Evolutionary conservation across 163 green algal genomes (phyloP), one percentile per base, ranked within the genome.

Genomic region (Dunaliella salina): DNA sequence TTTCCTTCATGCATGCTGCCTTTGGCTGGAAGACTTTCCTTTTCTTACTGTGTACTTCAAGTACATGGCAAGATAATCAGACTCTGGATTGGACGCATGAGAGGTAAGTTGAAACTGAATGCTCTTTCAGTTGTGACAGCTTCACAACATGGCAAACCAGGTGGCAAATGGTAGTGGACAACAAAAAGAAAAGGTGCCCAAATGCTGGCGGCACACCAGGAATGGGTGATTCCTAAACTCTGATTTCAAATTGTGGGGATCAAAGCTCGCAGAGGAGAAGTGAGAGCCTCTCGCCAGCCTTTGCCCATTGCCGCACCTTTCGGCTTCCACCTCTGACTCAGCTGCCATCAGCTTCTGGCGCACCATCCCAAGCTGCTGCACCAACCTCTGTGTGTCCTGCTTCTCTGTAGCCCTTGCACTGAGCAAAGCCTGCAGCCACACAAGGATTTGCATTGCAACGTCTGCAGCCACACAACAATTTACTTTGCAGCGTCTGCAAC

Each of bases 321-420:
- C 79, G 63, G 79, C 79, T 17, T 82, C 79, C 33, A 57, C 32
- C 79, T 59, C 32, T 29, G 34, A 24, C 20, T 50, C n/a, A 35
- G 33, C 79, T 26, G 79, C 79, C 79, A 59, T 17, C 79, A 82
- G 79, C 79, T 82, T 82, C 79, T 82, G 79, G 15, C 35, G 34
- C 8, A 33, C 33, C 79, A 82, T 82, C 8, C 79, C 79, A 25
- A 82, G 79, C 79, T 82, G 79, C 20, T 35, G 35, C n/a, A 82
- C 79, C 79, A 82, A 33, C 79, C 79, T 22, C 79, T 82, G 79
- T 33, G 79, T 82, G 79, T 82, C 79, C 79, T 59, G 79, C 33
- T 17, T 33, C 32, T 82, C 79, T 32, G 79, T 33, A 20, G 24
- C 79, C 30, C 79, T 35, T 5, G 79, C 1, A 59, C 26, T 24